Evolutionary conservation across 768 basidiomycete species (phyloP).

Genomic region (Termitomyces sp.): DNA sequence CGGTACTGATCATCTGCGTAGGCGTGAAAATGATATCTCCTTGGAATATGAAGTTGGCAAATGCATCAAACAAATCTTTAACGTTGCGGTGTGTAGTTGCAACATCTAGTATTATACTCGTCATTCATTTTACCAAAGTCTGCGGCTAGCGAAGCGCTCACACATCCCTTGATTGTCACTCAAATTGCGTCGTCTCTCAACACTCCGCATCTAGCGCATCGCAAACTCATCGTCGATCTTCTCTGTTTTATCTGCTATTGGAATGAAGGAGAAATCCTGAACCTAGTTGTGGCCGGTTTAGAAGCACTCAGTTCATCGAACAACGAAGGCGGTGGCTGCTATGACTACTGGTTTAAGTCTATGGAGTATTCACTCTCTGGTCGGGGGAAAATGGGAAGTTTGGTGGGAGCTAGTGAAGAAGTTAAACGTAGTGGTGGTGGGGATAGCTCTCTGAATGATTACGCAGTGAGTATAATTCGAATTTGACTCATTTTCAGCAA

Average conservation of each 20-base stretch:
- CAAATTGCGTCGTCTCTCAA: constrained; percentile 81
- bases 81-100: constrained; percentile 38
- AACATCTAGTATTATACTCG: constrained; percentile 1
- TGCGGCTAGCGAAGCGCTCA: constrained; percentile 68
- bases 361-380: constrained; percentile 73
- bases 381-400: constrained; percentile 89
- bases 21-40: constrained; percentile 56
- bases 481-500: neutral
- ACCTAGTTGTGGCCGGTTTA: constrained; percentile 69
- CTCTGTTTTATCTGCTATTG: constrained; percentile 68
- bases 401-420: constrained; percentile 93
- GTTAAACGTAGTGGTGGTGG: constrained; percentile 61
- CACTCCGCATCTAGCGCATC: constrained; percentile 70
- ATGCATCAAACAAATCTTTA: constrained; percentile 79
- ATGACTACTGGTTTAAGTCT: constrained; percentile 87
- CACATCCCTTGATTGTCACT: constrained; percentile 65
- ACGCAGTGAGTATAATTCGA: constrained; percentile 55
- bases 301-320: constrained; percentile 68
- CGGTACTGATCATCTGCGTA: constrained; percentile 17
- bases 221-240: constrained; percentile 75
- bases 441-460: constrained; percentile 73
- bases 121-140: constrained; percentile 29
- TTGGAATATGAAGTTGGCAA: constrained; percentile 89
- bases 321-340: constrained; percentile 53
- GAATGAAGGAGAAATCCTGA: constrained; percentile 53